phyloP scores from a whole-genome alignment of 2,329 filamentous ascomycete species.

The Pseudogymnoascus sp. region DNA sequence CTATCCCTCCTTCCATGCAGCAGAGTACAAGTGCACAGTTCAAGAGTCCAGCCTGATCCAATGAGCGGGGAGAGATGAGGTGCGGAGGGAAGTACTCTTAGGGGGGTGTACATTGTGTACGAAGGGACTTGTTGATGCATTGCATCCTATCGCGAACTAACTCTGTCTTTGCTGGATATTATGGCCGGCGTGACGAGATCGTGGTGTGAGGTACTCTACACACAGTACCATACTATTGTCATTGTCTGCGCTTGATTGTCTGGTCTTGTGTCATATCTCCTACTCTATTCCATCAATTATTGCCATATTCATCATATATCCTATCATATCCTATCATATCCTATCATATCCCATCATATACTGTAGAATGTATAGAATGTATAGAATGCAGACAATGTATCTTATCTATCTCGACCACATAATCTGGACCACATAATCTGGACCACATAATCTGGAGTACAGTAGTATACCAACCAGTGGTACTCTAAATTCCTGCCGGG shows the following conservation, averaged over 20 bases:
- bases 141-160: too few species aligned
- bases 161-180: too few species aligned
- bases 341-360: neutral
- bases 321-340: neutral
- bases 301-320: neutral
- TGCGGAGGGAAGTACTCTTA: neutral
- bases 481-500: neutral
- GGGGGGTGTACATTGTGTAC: neutral
- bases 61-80: neutral
- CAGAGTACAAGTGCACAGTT: neutral
- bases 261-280: neutral
- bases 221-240: neutral
- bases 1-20: neutral
- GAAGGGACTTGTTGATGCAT: neutral
- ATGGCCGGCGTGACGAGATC: too few species aligned
- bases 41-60: neutral
- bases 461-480: neutral
- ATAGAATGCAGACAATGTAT: neutral
- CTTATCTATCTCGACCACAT: neutral
- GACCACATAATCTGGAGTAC: neutral
- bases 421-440: neutral
- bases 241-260: neutral
- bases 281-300: neutral
- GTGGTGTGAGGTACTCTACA: too few species aligned
- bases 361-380: neutral